Evolutionary conservation across 2,329 filamentous ascomycete genomes (phyloP).

Genomic region (Phialemonium atrogriseum): DNA sequence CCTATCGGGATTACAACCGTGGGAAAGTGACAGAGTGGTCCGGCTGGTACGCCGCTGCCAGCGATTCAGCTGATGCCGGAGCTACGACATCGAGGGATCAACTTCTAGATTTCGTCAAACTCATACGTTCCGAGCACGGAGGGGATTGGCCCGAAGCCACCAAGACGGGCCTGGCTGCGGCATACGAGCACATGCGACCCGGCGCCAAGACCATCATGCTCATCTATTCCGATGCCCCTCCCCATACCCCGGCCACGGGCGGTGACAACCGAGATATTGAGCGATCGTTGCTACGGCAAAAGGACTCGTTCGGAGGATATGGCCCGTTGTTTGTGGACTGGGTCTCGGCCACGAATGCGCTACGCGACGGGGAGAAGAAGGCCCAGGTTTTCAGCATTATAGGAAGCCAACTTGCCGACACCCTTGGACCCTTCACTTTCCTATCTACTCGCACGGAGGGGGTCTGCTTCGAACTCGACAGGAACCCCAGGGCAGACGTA

Average conservation of each 20-base stretch:
- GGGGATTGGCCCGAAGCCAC: conserved; percentile 38
- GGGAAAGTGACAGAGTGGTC: conserved; percentile 34
- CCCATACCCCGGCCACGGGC: conserved; percentile 27
- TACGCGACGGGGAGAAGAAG: conserved; percentile 26
- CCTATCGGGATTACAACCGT: conserved; percentile 39
- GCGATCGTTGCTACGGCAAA: conserved; percentile 10
- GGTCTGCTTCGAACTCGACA: conserved; percentile 24
- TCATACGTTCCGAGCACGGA: conserved; percentile 24
- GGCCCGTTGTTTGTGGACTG: conserved; percentile 34
- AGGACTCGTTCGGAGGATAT: conserved; percentile 19
- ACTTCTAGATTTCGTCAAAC: conserved; percentile 25
- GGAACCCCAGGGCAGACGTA: conserved; percentile 9
- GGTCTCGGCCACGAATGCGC: conserved; percentile 25
- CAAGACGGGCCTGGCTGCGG: conserved; percentile 38
- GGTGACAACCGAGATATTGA: conserved; percentile 22
- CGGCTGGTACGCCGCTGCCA: conserved; percentile 30
- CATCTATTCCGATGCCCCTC: conserved; percentile 38
- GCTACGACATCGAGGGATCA: conserved; percentile 22
- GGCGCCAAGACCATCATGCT: conserved; percentile 40
- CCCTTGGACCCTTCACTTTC: conserved; percentile 28
- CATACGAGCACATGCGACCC: conserved; percentile 36
- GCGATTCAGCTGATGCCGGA: conserved; percentile 8
- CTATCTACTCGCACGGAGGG: conserved; percentile 33
- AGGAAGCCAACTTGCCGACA: conserved; percentile 10
- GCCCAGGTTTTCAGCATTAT: conserved; percentile 36